phyloP scores from a whole-genome alignment of 2,329 filamentous ascomycete species.

The Cercospora beticola region DNA sequence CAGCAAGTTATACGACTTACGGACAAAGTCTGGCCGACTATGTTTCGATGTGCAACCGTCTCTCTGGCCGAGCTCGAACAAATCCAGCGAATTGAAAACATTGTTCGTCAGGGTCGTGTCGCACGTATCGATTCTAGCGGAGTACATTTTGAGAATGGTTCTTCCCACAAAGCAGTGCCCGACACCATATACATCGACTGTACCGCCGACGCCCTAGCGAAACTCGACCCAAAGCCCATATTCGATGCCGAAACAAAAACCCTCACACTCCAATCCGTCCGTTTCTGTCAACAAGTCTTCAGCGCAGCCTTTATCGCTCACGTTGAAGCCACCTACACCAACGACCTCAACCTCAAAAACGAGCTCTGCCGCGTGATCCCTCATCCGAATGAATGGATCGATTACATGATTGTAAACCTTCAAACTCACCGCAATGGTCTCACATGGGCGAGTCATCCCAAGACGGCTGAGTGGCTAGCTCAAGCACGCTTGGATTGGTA shows the following conservation, averaged over 20 bases:
- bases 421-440: constrained; percentile 14
- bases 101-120: constrained; percentile 22
- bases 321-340: constrained; percentile 19
- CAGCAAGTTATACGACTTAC: constrained; percentile 7
- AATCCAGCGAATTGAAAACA: constrained; percentile 15
- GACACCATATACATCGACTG: constrained; percentile 28
- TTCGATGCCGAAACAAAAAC: constrained; percentile 20
- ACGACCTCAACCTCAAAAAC: constrained; percentile 21
- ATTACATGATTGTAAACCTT: constrained; percentile 10
- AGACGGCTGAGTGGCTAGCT: constrained; percentile 17
- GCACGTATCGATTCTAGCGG: constrained; percentile 6
- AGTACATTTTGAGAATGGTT: constrained; percentile 18
- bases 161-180: background rate
- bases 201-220: constrained; percentile 20
- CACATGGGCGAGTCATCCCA: constrained; percentile 12
- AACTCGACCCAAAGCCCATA: constrained; percentile 15
- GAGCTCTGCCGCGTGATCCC: constrained; percentile 16
- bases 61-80: constrained; percentile 21
- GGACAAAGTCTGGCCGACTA: constrained; percentile 17
- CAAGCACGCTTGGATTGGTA: constrained; percentile 20
- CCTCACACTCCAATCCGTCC: constrained; percentile 26
- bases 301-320: constrained; percentile 27
- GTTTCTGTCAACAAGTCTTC: constrained; percentile 27
- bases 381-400: constrained; percentile 19
- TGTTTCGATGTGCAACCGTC: constrained; percentile 24